These are phyloP conservation scores for Delitschia confertaspora DNA, from an alignment of 495 filamentous ascomycete species.

Conservation along the genomic window DNA sequence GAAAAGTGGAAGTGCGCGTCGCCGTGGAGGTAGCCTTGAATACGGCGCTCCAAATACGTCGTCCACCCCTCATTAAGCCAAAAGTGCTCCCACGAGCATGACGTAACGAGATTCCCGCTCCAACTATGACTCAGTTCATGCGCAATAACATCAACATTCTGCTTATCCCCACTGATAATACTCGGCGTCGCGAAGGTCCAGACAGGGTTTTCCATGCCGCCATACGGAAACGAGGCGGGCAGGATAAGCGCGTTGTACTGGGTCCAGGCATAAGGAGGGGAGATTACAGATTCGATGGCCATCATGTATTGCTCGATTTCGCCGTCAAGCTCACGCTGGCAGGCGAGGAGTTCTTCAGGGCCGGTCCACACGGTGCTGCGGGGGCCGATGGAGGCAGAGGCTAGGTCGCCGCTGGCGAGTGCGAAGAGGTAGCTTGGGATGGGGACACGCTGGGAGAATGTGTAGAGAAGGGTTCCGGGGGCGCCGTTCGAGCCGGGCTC, in stretches of 20 bases:
- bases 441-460: constrained; percentile 78
- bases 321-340: constrained; percentile 80
- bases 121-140: constrained; percentile 86
- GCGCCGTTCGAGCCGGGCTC: constrained; percentile 41
- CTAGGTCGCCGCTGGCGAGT: constrained; percentile 79
- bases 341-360: constrained; percentile 72
- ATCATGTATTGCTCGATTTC: constrained; percentile 88
- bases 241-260: constrained; percentile 90
- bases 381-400: constrained; percentile 73
- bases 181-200: constrained; percentile 92
- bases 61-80: constrained; percentile 98
- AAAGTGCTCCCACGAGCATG: constrained; percentile 91
- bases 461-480: constrained; percentile 55
- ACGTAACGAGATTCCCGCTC: constrained; percentile 89
- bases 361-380: constrained; percentile 75
- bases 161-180: constrained; percentile 80
- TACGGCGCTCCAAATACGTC: constrained; percentile 79
- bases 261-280: constrained; percentile 74
- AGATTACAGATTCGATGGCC: constrained; percentile 78
- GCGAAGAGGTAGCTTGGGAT: constrained; percentile 94
- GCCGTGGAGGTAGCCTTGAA: constrained; percentile 59
- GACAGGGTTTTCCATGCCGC: constrained; percentile 90
- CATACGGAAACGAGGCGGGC: constrained; percentile 82
- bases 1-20: constrained; percentile 84
- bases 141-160: constrained; percentile 94